Conservation (phyloP, 2,329 filamentous ascomycete species). For the Cercospora canescens region DNA sequence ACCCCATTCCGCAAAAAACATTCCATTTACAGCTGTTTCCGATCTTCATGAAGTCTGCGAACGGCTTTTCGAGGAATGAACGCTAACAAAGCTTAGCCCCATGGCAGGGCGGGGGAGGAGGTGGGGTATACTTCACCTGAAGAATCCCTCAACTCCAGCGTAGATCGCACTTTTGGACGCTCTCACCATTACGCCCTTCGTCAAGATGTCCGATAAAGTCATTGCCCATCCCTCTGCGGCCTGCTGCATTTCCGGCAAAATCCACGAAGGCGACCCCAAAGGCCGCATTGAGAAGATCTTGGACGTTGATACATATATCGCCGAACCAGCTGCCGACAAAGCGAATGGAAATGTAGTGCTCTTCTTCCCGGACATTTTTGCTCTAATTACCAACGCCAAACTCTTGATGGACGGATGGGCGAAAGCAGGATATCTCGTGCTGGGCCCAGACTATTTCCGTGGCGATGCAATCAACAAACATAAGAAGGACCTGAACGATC, state of each 20-base stretch:
- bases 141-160: neutral
- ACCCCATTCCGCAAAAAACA: neutral
- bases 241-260: conserved; percentile 27
- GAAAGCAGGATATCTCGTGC: conserved; percentile 22
- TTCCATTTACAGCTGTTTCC: neutral
- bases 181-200: neutral
- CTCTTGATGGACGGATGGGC: conserved; percentile 27
- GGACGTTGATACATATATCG: conserved; percentile 27
- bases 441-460: conserved; percentile 27
- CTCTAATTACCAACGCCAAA: conserved; percentile 26
- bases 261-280: conserved; percentile 23
- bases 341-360: conserved; percentile 26
- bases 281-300: conserved; percentile 22
- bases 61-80: neutral
- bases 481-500: conserved; percentile 23
- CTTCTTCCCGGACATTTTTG: conserved; percentile 28
- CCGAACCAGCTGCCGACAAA: conserved; percentile 13
- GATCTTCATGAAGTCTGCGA: too few relatives aligned
- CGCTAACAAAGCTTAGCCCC: neutral
- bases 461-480: conserved; percentile 25
- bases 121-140: neutral
- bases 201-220: neutral
- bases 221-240: conserved; percentile 16
- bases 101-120: neutral
- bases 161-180: neutral